Evolutionary conservation across 1,139 yeast genomes (phyloP).

Genomic region (Saccharomyces hybrid): DNA sequence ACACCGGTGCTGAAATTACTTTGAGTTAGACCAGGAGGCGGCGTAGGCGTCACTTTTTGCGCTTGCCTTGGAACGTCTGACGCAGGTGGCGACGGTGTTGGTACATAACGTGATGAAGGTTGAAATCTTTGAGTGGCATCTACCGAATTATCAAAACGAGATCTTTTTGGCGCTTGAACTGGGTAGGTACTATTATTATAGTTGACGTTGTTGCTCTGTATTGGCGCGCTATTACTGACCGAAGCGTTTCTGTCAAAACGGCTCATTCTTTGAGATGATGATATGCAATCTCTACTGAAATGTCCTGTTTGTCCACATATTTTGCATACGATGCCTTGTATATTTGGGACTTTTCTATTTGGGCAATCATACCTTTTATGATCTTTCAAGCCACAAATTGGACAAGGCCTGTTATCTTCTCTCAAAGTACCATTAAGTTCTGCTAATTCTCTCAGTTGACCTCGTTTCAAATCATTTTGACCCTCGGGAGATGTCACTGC

Average conservation of each 20-base stretch:
- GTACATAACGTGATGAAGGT: neutral
- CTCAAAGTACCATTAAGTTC: constrained; percentile 89
- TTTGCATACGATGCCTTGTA: constrained; percentile 55
- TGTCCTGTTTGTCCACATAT: constrained; percentile 82
- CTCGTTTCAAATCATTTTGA: constrained; percentile 83
- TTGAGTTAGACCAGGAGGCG: constrained; percentile 10
- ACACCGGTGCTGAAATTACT: neutral
- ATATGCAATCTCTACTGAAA: constrained; percentile 77
- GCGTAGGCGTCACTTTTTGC: neutral
- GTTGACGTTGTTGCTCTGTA: neutral
- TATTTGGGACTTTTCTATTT: constrained; percentile 43
- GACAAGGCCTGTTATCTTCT: constrained; percentile 66
- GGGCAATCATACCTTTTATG: constrained; percentile 61
- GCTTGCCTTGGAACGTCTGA: neutral
- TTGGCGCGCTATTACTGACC: neutral
- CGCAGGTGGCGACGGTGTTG: neutral
- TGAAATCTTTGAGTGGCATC: neutral
- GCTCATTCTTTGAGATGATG: constrained; percentile 16
- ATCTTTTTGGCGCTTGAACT: neutral
- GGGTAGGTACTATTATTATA: neutral
- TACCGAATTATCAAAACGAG: neutral
- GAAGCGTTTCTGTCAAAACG: neutral
- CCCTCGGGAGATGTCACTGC: constrained; percentile 89
- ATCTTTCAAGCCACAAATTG: constrained; percentile 49
- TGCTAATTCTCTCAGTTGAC: constrained; percentile 87